Evolutionary conservation across 164 flowering plant genomes (phyloP).

Genomic region (grape (Vitis vinifera)): ASM3070453v1 NC_081813.1:1705001-1705500

Average conservation of each 20-base stretch:
- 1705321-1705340: not conserved
- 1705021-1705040: too few species aligned
- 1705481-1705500: slow-evolving; percentile 25
- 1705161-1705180: slow-evolving; percentile 42
- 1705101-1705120: slow-evolving; percentile 30
- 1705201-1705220: slow-evolving; percentile 38
- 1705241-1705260: too few species aligned
- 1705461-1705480: slow-evolving; percentile 37
- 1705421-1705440: slow-evolving; percentile 35
- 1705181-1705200: slow-evolving; percentile 22
- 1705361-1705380: slow-evolving; percentile 30
- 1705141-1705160: slow-evolving; percentile 38
- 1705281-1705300: too few species aligned
- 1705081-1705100: slow-evolving; percentile 24
- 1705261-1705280: too few species aligned
- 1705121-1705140: slow-evolving; percentile 37
- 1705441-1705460: slow-evolving; percentile 36
- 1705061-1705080: slow-evolving; percentile 7
- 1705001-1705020: too few species aligned
- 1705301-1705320: too few species aligned
- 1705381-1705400: slow-evolving; percentile 31
- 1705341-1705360: slow-evolving; percentile 6
- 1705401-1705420: slow-evolving; percentile 35
- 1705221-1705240: slow-evolving; percentile 18
- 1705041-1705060: too few species aligned